A percentile compares a stretch with the other conserved stretches of the same genome.
Evolutionary conservation across 2,329 filamentous ascomycete genomes (phyloP).

Genomic region (Calonectria fujianensis): DNA sequence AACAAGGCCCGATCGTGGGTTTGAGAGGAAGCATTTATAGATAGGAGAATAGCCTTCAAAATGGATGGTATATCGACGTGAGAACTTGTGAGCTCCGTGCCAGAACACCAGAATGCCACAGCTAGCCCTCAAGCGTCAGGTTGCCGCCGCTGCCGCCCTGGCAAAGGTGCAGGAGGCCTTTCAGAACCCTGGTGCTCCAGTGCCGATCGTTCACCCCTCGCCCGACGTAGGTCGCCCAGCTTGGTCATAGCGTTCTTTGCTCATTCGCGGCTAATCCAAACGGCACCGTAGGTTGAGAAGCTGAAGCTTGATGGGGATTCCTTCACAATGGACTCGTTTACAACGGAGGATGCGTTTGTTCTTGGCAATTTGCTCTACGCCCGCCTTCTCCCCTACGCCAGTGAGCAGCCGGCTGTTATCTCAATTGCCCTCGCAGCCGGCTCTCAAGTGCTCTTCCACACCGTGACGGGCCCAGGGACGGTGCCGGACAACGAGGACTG

Average conservation of each 20-base stretch:
- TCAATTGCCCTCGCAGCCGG: conserved; percentile 77
- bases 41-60: neutral
- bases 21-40: neutral
- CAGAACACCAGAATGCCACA: conserved; percentile 41
- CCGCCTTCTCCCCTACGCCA: conserved; percentile 73
- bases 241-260: conserved; percentile 8
- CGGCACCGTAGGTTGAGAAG: conserved; percentile 50
- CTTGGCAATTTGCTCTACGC: conserved; percentile 79
- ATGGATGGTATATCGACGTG: neutral
- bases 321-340: conserved; percentile 73
- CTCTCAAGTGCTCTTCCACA: conserved; percentile 81
- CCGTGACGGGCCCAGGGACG: conserved; percentile 79
- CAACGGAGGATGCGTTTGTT: conserved; percentile 77
- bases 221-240: conserved; percentile 45
- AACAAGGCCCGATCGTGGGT: neutral
- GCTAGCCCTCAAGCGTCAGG: conserved; percentile 45
- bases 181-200: conserved; percentile 37
- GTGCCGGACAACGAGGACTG: conserved; percentile 83
- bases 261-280: neutral
- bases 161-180: conserved; percentile 50
- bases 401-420: conserved; percentile 71
- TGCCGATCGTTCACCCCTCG: conserved; percentile 45
- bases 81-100: too few relatives aligned
- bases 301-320: conserved; percentile 63
- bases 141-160: conserved; percentile 40